Conservation (phyloP, 1,284 basidiomycete genomes). For the Tremellales sp. region DNA sequence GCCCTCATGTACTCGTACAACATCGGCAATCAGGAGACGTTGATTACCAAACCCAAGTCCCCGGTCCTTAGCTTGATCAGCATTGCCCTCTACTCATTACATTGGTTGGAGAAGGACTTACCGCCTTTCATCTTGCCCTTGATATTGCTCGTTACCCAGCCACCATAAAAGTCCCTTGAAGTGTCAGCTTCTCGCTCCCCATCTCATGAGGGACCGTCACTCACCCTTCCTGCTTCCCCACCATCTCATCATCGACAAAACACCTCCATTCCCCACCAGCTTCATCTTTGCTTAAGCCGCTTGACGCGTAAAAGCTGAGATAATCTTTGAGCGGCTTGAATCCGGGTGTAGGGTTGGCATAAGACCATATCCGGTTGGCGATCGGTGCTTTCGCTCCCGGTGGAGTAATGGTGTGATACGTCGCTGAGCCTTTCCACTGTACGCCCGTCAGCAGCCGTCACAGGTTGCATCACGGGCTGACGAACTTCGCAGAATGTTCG, state of each 20-base stretch:
- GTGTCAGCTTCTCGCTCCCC: too few relatives aligned
- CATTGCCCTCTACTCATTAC: too few relatives aligned
- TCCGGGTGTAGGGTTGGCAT: slow-evolving; percentile 28
- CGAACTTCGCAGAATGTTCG: slow-evolving; percentile 43
- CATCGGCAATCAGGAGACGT: not conserved
- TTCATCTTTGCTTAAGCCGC: slow-evolving; percentile 6
- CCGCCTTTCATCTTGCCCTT: slow-evolving; percentile 41
- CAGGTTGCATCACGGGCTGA: slow-evolving; percentile 9
- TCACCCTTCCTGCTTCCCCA: slow-evolving; percentile 41
- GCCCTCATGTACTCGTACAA: not conserved
- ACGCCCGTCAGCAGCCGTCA: not conserved
- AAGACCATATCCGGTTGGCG: slow-evolving; percentile 40
- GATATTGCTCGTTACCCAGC: slow-evolving; percentile 37
- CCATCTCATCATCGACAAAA: slow-evolving; percentile 42
- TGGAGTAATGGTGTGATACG: slow-evolving; percentile 32
- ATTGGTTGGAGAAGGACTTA: too few relatives aligned
- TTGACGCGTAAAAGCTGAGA: slow-evolving; percentile 38
- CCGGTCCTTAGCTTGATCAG: slow-evolving; percentile 22
- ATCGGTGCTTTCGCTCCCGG: slow-evolving; percentile 11
- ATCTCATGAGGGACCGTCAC: slow-evolving; percentile 6
- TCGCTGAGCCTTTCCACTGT: slow-evolving; percentile 42
- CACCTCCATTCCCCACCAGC: slow-evolving; percentile 34
- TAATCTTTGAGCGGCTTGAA: slow-evolving; percentile 39
- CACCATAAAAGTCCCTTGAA: slow-evolving; percentile 44
- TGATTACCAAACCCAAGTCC: slow-evolving; percentile 35